These are phyloP conservation scores for Leccinum boreale DNA, from an alignment of 768 basidiomycete genomes.

Conservation along the genomic window DNA sequence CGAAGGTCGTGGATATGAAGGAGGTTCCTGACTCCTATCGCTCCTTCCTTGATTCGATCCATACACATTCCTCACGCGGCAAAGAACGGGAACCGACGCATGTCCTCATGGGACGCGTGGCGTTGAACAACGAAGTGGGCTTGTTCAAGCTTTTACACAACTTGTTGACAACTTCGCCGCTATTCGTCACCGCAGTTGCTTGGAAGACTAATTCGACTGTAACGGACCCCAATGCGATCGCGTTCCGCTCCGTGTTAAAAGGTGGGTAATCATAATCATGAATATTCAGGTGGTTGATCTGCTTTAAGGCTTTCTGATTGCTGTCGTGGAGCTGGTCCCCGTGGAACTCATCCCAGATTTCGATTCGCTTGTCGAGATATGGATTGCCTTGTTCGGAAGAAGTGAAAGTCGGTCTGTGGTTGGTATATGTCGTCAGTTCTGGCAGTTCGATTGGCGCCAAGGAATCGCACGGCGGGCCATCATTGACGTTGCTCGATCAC, in stretches of 20 bases:
- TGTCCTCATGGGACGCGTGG: conserved; percentile 54
- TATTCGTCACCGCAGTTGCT: conserved; percentile 72
- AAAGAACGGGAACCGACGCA: conserved; percentile 59
- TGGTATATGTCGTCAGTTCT: conserved; percentile 77
- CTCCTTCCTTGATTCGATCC: conserved; percentile 51
- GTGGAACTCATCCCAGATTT: conserved; percentile 79
- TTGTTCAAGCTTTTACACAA: conserved; percentile 55
- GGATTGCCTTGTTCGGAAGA: conserved; percentile 77
- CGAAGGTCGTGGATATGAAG: conserved; percentile 43
- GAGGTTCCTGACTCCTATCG: conserved; percentile 55
- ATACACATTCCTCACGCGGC: conserved; percentile 40
- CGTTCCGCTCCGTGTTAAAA: conserved; percentile 81
- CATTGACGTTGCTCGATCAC: conserved; percentile 75
- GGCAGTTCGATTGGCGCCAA: conserved; percentile 72
- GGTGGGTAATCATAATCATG: conserved; percentile 41
- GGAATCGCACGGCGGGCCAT: conserved; percentile 71
- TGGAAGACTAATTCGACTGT: conserved; percentile 67
- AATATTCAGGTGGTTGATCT: conserved; percentile 1
- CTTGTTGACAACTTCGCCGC: conserved; percentile 64
- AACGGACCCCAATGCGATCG: conserved; percentile 74
- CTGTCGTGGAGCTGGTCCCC: conserved; percentile 68
- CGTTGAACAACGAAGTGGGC: conserved; percentile 55
- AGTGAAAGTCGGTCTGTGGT: conserved; percentile 59
- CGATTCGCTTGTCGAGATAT: conserved; percentile 66
- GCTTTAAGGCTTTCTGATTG: conserved; percentile 65